Conservation (phyloP, 2,329 filamentous ascomycete species). For the Calonectria pauciramosa region DNA sequence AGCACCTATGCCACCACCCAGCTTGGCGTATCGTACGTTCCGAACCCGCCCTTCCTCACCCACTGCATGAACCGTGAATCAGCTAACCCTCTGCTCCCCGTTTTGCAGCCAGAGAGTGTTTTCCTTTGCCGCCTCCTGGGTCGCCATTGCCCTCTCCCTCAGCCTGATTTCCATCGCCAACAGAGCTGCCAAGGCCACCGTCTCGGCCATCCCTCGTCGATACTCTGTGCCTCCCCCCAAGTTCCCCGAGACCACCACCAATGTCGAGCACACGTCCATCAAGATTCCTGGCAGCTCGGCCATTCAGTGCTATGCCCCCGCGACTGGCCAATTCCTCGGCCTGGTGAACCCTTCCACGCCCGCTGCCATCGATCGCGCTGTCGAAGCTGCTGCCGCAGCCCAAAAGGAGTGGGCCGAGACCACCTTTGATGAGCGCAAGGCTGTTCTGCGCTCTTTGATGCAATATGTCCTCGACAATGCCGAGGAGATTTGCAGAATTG, state of each 20-base stretch:
- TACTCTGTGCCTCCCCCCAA: conserved; percentile 76
- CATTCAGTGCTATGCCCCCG: conserved; percentile 90
- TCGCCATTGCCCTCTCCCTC: conserved; percentile 49
- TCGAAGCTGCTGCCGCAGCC: conserved; percentile 80
- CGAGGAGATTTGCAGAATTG: conserved; percentile 85
- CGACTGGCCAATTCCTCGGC: conserved; percentile 87
- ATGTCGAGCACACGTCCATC: conserved; percentile 72
- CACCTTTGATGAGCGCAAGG: conserved; percentile 81
- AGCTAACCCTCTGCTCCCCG: conserved; percentile 9
- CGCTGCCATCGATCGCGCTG: conserved; percentile 82
- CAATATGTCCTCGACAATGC: conserved; percentile 91
- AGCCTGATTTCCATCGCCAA: conserved; percentile 48
- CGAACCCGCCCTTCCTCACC: too few species aligned
- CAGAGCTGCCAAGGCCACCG: conserved; percentile 36
- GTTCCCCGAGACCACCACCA: conserved; percentile 68
- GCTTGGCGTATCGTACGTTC: conserved; percentile 45
- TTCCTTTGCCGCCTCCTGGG: conserved; percentile 46
- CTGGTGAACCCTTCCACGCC: conserved; percentile 82
- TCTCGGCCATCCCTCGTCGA: conserved; percentile 59
- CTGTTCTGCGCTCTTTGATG: conserved; percentile 84
- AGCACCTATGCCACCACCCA: conserved; percentile 39
- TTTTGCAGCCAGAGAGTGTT: conserved; percentile 42
- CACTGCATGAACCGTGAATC: background rate
- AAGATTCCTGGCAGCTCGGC: conserved; percentile 76
- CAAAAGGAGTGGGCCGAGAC: conserved; percentile 85